These are phyloP conservation scores for Fusarium camptoceras DNA, from an alignment of 2,329 filamentous ascomycete genomes.

Conservation along the genomic window DNA sequence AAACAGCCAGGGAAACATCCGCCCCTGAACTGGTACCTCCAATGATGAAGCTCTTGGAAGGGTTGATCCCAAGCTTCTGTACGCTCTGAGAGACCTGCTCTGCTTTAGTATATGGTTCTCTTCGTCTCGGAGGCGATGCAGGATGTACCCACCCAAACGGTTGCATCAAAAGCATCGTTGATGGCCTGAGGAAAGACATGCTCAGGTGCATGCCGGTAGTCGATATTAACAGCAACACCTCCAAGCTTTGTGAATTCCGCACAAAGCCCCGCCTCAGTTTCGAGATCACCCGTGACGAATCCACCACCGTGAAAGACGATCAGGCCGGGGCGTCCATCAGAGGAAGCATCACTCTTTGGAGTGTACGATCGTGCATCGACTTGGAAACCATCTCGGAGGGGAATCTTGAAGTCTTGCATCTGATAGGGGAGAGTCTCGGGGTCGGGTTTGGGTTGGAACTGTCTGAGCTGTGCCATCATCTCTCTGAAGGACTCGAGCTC, in stretches of 20 bases:
- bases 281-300: slow-evolving; percentile 45
- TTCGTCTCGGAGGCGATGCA: background rate
- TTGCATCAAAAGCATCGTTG: slow-evolving; percentile 47
- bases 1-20: slow-evolving; percentile 45
- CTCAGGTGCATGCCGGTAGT: slow-evolving; percentile 48
- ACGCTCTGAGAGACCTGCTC: slow-evolving; percentile 35
- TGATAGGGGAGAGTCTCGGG: slow-evolving; percentile 28
- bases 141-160: slow-evolving; percentile 40
- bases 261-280: slow-evolving; percentile 43
- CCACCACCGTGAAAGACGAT: slow-evolving; percentile 48
- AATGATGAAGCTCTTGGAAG: slow-evolving; percentile 38
- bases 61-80: slow-evolving; percentile 42
- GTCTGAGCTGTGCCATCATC: slow-evolving; percentile 32
- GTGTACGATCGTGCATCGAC: slow-evolving; percentile 41
- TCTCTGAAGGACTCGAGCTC: slow-evolving; percentile 38
- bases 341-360: slow-evolving; percentile 18
- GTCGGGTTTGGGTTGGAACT: slow-evolving; percentile 23
- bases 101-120: background rate
- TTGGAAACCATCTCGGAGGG: slow-evolving; percentile 37
- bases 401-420: slow-evolving; percentile 41
- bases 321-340: slow-evolving; percentile 40
- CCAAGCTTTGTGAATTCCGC: slow-evolving; percentile 43
- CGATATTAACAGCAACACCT: slow-evolving; percentile 44
- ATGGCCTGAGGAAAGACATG: slow-evolving; percentile 47
- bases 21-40: slow-evolving; percentile 48